Percentiles rank a stretch among this genome's conserved stretches.
phyloP scores from a whole-genome alignment of 2,329 filamentous ascomycete species.

The Chalaropsis thielavioides region DNA sequence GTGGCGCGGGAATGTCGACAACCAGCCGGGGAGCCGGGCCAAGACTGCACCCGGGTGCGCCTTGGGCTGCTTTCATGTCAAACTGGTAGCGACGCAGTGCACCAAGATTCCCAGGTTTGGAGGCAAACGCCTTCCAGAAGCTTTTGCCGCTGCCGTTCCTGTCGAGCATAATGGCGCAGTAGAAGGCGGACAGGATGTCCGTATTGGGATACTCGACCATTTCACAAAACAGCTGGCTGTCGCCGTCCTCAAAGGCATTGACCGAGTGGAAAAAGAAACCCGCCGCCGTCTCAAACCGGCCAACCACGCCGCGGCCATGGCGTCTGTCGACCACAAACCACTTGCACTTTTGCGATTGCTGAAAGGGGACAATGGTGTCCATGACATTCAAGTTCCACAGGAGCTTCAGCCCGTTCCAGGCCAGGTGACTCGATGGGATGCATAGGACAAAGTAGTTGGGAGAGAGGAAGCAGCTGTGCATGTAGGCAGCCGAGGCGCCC shows the following conservation, averaged over 20 bases:
- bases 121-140: conserved; percentile 30
- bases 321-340: conserved; percentile 66
- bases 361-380: conserved; percentile 52
- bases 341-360: conserved; percentile 38
- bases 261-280: conserved; percentile 70
- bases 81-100: conserved; percentile 33
- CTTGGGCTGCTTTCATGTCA: conserved; percentile 22
- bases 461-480: conserved; percentile 72
- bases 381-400: conserved; percentile 52
- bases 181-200: conserved; percentile 51
- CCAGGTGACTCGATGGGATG: conserved; percentile 51
- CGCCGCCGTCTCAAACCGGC: conserved; percentile 49
- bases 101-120: conserved; percentile 25
- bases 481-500: conserved; percentile 47
- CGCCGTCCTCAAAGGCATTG: conserved; percentile 56
- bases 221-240: conserved; percentile 48
- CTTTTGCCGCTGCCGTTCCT: conserved; percentile 32
- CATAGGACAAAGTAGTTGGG: conserved; percentile 58
- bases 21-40: conserved; percentile 21
- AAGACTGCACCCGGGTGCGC: background rate
- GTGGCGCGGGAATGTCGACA: conserved; percentile 36
- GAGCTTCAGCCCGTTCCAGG: conserved; percentile 42
- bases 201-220: conserved; percentile 47
- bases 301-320: conserved; percentile 48
- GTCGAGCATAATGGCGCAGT: conserved; percentile 52